Conservation (phyloP, 495 filamentous ascomycete genomes). For the Parmelia sp. region DNA sequence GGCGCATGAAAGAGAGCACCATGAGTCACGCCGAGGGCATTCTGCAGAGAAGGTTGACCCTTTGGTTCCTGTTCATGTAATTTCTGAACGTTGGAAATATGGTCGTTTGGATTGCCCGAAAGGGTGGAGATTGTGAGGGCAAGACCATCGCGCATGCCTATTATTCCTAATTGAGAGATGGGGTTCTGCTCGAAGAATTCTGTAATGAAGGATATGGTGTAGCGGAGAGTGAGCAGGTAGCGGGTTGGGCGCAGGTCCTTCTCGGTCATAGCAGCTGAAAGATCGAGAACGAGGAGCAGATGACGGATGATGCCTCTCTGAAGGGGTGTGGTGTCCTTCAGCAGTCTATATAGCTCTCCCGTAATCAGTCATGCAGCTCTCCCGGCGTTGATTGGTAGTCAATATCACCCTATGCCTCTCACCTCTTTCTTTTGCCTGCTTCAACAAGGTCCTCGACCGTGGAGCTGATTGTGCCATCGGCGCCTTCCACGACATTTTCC, state of each 20-base stretch:
- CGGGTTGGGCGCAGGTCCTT: slow-evolving; percentile 88
- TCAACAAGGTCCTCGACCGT: slow-evolving; percentile 64
- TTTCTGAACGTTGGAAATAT: slow-evolving; percentile 67
- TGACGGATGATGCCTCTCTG: slow-evolving; percentile 97
- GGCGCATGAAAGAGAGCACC: slow-evolving; percentile 86
- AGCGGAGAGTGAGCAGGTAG: slow-evolving; percentile 73
- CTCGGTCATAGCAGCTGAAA: slow-evolving; percentile 88
- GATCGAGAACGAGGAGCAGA: slow-evolving; percentile 84
- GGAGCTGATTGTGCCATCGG: slow-evolving; percentile 65
- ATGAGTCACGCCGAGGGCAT: slow-evolving; percentile 89
- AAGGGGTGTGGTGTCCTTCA: slow-evolving; percentile 87
- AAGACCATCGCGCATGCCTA: slow-evolving; percentile 88
- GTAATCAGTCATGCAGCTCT: not conserved
- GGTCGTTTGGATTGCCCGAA: slow-evolving; percentile 83
- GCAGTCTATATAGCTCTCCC: slow-evolving; percentile 46
- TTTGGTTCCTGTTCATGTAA: slow-evolving; percentile 73
- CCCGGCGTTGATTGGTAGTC: not conserved
- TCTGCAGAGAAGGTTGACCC: slow-evolving; percentile 85
- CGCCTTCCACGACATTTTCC: slow-evolving; percentile 63
- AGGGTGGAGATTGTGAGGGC: slow-evolving; percentile 81
- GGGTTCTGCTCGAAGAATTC: slow-evolving; percentile 99
- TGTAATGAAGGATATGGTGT: slow-evolving; percentile 78
- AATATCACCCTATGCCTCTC: slow-evolving; percentile 20
- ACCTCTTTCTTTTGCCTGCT: slow-evolving; percentile 71
- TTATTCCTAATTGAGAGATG: slow-evolving; percentile 88